Conservation (phyloP, 2,329 filamentous ascomycete species). For the Elsinoe ampelina region DNA sequence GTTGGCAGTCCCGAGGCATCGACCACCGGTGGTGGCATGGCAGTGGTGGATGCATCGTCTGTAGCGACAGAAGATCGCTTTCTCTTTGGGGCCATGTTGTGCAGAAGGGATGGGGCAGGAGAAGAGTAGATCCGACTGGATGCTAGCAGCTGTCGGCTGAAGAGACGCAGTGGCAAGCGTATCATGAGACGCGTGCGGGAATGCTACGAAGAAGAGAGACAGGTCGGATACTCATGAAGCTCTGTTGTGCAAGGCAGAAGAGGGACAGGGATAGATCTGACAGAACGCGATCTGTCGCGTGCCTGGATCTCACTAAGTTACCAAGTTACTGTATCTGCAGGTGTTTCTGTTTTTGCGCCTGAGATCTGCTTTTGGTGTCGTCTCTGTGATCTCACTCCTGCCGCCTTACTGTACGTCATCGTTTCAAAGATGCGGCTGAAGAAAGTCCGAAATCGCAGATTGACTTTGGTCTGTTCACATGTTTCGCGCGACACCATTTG, state of each 20-base stretch:
- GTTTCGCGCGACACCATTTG: no score
- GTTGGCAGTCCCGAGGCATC: neutral
- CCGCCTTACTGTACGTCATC: neutral
- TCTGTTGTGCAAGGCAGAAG: neutral
- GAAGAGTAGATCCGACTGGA: neutral
- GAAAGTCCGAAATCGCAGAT: neutral
- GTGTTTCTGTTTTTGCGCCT: neutral
- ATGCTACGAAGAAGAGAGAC: neutral
- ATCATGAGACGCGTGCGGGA: neutral
- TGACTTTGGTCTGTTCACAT: neutral
- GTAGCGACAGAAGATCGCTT: slow-evolving; percentile 8
- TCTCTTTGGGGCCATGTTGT: slow-evolving; percentile 10
- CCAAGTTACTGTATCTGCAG: no score
- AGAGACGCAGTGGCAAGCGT: slow-evolving; percentile 5
- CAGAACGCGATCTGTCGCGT: slow-evolving; percentile 1
- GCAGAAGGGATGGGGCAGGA: neutral
- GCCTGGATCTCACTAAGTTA: no score
- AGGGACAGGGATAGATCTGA: neutral
- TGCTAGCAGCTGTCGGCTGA: neutral
- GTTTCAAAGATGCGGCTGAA: neutral
- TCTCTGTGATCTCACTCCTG: neutral
- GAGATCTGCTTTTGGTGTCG: neutral
- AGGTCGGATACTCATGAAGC: neutral
- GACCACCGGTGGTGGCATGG: neutral
- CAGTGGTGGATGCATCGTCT: neutral